Base-by-base conservation (phyloP, 495 filamentous ascomycete genomes). In the Rostrohypoxylon terebratum region DNA sequence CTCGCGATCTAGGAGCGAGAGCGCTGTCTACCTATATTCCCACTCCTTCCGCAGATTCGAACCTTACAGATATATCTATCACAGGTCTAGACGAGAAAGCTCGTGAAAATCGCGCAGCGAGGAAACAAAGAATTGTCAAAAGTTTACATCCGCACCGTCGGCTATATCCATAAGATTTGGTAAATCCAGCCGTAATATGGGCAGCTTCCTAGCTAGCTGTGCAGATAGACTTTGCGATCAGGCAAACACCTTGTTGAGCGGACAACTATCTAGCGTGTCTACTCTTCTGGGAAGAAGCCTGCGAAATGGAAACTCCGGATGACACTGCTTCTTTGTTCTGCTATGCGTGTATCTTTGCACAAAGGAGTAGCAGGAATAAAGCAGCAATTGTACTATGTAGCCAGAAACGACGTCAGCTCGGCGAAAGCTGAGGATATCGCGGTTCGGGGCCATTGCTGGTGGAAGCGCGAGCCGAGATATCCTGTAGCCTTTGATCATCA, bases 211-310 rank as follows among this genome's bases (percentile, higher is more conserved):
- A 16, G 36, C 53, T 68, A 63, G 63, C 42, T 31, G 28, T 54
- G 16, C 28, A 68, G 6, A 64, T 73, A 65, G 58, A 68, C 54
- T 68, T 73, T 73, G 9, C 40, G 51, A 44, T 13, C 65, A 53
- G 33, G 57, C 55, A 73, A 58, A 53, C 47, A 50, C 65, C 40
- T 36, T 13, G 45, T 25, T 63, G 28, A 47, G 23, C n/a, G 40
- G 18, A 48, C 36, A 16, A n/a, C n/a, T 16, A 6, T 44, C 13
- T 54, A 62, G 54, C 16, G 42, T 11, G 23, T 20, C 16, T 36
- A 5, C 50, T 58, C 20, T 40, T 20, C 57, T 1, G 47, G 40
- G 48, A 40, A 45, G 20, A 13, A 28, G 42, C 50, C 36, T 58
- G 63, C 40, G 34, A 44, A 16, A n/a, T 13, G 11, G 14, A 45